Evolutionary conservation across 2,329 filamentous ascomycete species (phyloP).

Genomic region (Fusarium sp.): DNA sequence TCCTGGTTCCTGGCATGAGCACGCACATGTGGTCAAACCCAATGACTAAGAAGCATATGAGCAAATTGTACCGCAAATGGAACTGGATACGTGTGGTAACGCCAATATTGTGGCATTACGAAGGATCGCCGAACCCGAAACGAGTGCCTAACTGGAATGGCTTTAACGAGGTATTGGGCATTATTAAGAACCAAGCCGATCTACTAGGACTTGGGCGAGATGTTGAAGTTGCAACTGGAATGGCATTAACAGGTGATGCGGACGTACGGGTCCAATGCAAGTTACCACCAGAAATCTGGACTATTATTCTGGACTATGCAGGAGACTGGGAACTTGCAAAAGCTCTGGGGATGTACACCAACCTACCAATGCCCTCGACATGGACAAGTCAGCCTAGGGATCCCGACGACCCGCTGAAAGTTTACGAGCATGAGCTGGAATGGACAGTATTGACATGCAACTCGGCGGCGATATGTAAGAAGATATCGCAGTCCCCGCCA

Average conservation of each 20-base stretch:
- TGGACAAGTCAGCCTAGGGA: conserved; percentile 74
- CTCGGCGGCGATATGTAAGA: conserved; percentile 77
- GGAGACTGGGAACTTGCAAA: conserved; percentile 93
- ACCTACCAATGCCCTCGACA: conserved; percentile 76
- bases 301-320: conserved; percentile 85
- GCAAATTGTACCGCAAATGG: conserved; percentile 86
- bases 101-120: conserved; percentile 86
- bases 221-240: conserved; percentile 67
- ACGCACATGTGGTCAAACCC: conserved; percentile 91
- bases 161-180: conserved; percentile 78
- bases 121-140: conserved; percentile 64
- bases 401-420: conserved; percentile 74
- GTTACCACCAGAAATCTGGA: conserved; percentile 90
- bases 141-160: conserved; percentile 72
- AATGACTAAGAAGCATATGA: conserved; percentile 87
- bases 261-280: conserved; percentile 56
- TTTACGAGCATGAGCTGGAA: conserved; percentile 83
- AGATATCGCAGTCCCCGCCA: conserved; percentile 78
- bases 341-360: conserved; percentile 84
- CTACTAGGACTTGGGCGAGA: conserved; percentile 80
- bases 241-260: conserved; percentile 53
- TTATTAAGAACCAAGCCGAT: conserved; percentile 82
- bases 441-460: conserved; percentile 84
- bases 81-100: conserved; percentile 86
- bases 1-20: conserved; percentile 91